Evolutionary conservation across 225 moss, liverwort and hornwort genomes (phyloP).

Genomic region (Sphagnum contortum): DNA sequence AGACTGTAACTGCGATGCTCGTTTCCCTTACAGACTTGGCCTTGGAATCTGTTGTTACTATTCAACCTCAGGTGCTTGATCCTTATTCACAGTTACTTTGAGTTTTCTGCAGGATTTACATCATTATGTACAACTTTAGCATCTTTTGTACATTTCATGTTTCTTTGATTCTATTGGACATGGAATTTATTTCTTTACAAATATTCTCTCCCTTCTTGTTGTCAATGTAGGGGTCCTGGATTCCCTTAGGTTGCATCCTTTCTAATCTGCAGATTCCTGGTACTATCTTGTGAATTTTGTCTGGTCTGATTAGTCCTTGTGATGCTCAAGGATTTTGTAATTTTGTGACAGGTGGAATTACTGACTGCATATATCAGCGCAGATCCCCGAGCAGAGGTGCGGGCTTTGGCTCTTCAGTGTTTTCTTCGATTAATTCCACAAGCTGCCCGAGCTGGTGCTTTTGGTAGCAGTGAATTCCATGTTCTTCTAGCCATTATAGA

Average conservation of each 20-base stretch:
- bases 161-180: too few species aligned
- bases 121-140: too few species aligned
- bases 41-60: slow-evolving; percentile 41
- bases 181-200: too few species aligned
- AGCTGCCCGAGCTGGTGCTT: slow-evolving; percentile 35
- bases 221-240: too few species aligned
- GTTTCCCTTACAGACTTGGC: slow-evolving; percentile 68
- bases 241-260: too few species aligned
- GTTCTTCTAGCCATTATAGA: slow-evolving; percentile 52
- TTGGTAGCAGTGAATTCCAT: slow-evolving; percentile 40
- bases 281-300: too few species aligned
- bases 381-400: slow-evolving; percentile 83
- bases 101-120: too few species aligned
- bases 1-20: slow-evolving; percentile 69
- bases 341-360: slow-evolving; percentile 68
- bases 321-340: background rate
- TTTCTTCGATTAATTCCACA: slow-evolving; percentile 50
- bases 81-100: background rate
- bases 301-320: background rate
- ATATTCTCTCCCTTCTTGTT: too few species aligned
- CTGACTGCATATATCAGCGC: slow-evolving; percentile 64
- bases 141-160: too few species aligned
- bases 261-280: too few species aligned
- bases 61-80: slow-evolving; percentile 47
- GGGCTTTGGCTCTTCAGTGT: slow-evolving; percentile 74